Percentiles rank a stretch among this genome's conserved stretches.
Evolutionary conservation across 345 rosid genomes (phyloP).

Genomic region (Camelina laxa): DNA sequence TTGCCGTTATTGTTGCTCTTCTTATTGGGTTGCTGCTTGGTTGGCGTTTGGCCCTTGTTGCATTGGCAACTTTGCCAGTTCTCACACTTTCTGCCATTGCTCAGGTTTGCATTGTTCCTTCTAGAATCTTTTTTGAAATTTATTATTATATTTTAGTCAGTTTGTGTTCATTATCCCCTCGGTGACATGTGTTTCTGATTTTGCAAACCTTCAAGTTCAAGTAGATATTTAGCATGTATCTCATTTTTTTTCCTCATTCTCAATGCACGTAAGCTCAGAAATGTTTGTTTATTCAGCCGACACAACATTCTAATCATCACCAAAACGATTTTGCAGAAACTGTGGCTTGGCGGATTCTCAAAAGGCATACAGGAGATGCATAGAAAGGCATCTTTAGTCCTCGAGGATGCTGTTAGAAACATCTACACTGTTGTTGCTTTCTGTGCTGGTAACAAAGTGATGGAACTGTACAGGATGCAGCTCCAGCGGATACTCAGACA

Average conservation of each 20-base stretch:
- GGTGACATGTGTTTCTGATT: slow-evolving; percentile 21
- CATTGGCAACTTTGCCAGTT: slow-evolving; percentile 88
- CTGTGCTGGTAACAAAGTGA: slow-evolving; percentile 98
- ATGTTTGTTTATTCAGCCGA: not conserved
- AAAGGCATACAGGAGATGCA: slow-evolving; percentile 99
- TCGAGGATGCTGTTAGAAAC: slow-evolving; percentile 98
- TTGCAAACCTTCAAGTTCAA: not conserved
- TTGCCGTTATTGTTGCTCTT: slow-evolving; percentile 89
- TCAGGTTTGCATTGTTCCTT: slow-evolving; percentile 68
- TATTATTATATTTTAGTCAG: not conserved
- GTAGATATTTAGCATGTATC: not conserved
- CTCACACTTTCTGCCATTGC: slow-evolving; percentile 91
- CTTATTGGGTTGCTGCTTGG: slow-evolving; percentile 84
- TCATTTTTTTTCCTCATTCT: not conserved
- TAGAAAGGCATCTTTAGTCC: slow-evolving; percentile 96
- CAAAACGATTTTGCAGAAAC: slow-evolving; percentile 65
- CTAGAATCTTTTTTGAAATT: not conserved
- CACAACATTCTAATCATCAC: slow-evolving; percentile 43
- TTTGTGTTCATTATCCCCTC: not conserved
- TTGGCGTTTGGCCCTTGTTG: slow-evolving; percentile 97
- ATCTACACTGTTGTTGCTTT: slow-evolving; percentile 99
- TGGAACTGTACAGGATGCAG: slow-evolving; percentile 94
- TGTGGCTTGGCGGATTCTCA: slow-evolving; percentile 99
- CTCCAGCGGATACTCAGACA: slow-evolving; percentile 76
- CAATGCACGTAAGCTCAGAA: slow-evolving; percentile 5